phyloP scores from a whole-genome alignment of 192 early-diverging fungal genomes.

The Backusella westeae region DNA sequence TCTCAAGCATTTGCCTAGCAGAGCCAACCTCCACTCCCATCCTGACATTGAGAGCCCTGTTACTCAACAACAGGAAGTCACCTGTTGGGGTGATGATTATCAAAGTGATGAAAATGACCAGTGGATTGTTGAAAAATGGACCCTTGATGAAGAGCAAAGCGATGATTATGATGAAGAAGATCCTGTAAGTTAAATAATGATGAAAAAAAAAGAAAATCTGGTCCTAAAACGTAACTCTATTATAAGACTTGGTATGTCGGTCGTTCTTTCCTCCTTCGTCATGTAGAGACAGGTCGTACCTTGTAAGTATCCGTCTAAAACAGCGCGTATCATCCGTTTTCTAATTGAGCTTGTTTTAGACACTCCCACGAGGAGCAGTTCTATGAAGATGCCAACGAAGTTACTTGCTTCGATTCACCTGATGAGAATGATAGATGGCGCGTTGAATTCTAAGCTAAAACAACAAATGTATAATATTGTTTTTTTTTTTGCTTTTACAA shows the following conservation, averaged over 20 bases:
- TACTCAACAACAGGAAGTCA: conserved; percentile 57
- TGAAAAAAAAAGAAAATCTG: neutral
- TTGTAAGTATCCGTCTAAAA: conserved; percentile 47
- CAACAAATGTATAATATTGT: neutral
- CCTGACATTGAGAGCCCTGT: conserved; percentile 39
- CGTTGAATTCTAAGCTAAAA: neutral
- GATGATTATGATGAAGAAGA: conserved; percentile 33
- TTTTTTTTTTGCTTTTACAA: neutral
- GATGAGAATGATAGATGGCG: conserved; percentile 58
- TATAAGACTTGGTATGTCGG: conserved; percentile 43
- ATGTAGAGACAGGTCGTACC: conserved; percentile 47
- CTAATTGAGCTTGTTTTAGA: neutral
- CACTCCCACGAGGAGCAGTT: conserved; percentile 2
- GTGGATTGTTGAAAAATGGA: conserved; percentile 52
- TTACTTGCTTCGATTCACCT: conserved; percentile 46
- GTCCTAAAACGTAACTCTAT: neutral
- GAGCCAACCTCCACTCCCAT: conserved; percentile 57
- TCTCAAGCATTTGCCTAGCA: conserved; percentile 48
- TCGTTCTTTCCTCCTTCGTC: conserved; percentile 45
- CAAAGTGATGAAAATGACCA: conserved; percentile 56
- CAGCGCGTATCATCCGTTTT: conserved; percentile 1
- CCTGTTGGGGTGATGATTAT: conserved; percentile 48
- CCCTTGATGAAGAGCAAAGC: conserved; percentile 21
- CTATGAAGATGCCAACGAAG: conserved; percentile 45
- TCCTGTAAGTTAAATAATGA: neutral